Evolutionary conservation across 257 asterid species (phyloP).

Genomic region (Henckelia pumila): DNA sequence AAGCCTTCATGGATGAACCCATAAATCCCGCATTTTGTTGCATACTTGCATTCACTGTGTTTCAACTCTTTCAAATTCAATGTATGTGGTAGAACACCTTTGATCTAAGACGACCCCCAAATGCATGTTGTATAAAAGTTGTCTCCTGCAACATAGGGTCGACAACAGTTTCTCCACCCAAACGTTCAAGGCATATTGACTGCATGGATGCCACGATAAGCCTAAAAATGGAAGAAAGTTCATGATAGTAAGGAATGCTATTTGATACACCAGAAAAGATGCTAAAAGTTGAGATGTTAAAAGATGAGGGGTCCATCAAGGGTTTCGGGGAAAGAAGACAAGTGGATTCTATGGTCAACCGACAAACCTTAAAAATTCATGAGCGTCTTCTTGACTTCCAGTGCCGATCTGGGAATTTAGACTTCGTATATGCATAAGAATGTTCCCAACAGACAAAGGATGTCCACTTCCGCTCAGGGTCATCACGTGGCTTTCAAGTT

Average conservation of each 20-base stretch:
- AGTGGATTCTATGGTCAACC: not conserved
- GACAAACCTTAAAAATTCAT: conserved; percentile 74
- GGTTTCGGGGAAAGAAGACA: not conserved
- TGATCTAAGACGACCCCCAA: conserved; percentile 82
- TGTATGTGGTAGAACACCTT: conserved; percentile 40
- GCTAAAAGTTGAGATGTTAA: not conserved
- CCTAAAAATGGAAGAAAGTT: conserved; percentile 35
- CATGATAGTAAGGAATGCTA: conserved; percentile 5
- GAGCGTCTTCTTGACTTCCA: conserved; percentile 97
- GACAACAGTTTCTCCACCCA: conserved; percentile 68
- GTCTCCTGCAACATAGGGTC: conserved; percentile 77
- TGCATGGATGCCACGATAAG: conserved; percentile 88
- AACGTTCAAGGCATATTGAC: conserved; percentile 70
- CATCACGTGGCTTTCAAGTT: conserved; percentile 65
- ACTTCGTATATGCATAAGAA: conserved; percentile 64
- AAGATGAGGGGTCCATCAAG: not conserved
- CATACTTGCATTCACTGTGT: not conserved
- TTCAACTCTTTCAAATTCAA: no score
- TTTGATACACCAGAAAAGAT: conserved; percentile 8
- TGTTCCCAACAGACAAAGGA: conserved; percentile 65
- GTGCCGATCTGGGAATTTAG: conserved; percentile 73
- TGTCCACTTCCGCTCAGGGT: conserved; percentile 60
- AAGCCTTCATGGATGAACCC: no score
- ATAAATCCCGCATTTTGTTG: not conserved
- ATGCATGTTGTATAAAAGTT: conserved; percentile 72